phyloP scores from a whole-genome alignment of 2,329 filamentous ascomycete genomes.

The Epichloe sp. region DNA sequence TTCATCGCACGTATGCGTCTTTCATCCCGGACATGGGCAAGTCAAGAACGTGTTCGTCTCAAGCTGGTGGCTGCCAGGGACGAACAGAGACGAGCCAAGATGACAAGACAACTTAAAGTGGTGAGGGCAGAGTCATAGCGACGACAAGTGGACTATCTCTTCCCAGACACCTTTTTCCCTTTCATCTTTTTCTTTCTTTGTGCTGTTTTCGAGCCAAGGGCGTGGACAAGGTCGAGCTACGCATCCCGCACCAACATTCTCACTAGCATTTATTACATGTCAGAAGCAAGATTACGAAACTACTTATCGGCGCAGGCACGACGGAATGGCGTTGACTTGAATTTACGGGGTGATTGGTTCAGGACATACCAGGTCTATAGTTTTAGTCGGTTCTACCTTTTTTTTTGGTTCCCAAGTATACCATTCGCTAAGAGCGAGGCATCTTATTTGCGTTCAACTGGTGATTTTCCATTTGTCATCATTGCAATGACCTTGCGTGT shows the following conservation, averaged over 20 bases:
- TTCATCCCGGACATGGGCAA: slow-evolving; percentile 34
- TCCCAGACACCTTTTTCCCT: background rate
- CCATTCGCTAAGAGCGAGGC: background rate
- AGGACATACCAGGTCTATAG: background rate
- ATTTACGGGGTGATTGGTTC: background rate
- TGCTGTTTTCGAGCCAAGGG: background rate
- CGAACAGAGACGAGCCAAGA: slow-evolving; percentile 30
- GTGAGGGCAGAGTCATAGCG: slow-evolving; percentile 14
- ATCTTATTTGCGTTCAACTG: background rate
- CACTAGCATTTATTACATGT: background rate
- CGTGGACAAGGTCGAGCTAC: background rate
- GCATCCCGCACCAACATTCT: background rate
- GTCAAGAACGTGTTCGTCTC: slow-evolving; percentile 36
- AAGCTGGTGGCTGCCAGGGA: slow-evolving; percentile 36
- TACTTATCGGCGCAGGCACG: background rate
- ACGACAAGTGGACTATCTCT: background rate
- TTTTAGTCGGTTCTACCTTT: background rate
- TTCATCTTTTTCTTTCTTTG: background rate
- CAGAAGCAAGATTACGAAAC: background rate
- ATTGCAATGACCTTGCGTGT: background rate
- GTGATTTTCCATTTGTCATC: background rate
- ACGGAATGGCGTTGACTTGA: background rate
- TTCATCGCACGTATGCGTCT: slow-evolving; percentile 40
- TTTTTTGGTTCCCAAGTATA: background rate
- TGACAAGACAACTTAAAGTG: slow-evolving; percentile 27